A percentile compares a stretch with the other conserved stretches of the same genome.
These are phyloP conservation scores for Alternaria brassicicola DNA, from an alignment of 2,329 filamentous ascomycete genomes.

Conservation along the genomic window DNA sequence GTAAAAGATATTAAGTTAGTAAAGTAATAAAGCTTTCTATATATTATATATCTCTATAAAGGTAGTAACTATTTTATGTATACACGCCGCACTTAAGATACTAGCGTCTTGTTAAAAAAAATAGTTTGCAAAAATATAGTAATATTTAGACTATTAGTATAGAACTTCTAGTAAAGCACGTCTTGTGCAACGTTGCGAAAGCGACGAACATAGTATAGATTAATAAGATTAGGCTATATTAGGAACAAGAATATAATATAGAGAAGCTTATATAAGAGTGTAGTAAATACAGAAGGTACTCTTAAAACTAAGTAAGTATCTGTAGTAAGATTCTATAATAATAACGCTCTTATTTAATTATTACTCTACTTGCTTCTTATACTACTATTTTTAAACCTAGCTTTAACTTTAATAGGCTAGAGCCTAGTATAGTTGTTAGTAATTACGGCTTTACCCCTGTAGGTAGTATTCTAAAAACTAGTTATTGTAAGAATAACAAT, in stretches of 20 bases:
- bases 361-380: background rate
- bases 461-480: too few relatives aligned
- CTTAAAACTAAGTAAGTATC: constrained; percentile 1
- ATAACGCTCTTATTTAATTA: background rate
- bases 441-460: too few relatives aligned
- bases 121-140: background rate
- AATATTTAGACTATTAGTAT: background rate
- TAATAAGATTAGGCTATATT: background rate
- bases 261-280: constrained; percentile 1
- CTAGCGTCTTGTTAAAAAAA: constrained; percentile 1
- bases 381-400: background rate
- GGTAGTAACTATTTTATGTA: background rate
- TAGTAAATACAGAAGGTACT: background rate
- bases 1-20: background rate
- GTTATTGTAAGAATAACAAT: too few relatives aligned
- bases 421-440: too few relatives aligned
- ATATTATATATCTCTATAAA: background rate
- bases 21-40: background rate
- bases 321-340: background rate
- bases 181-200: constrained; percentile 4
- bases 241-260: background rate
- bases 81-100: background rate
- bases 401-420: background rate
- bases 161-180: background rate
- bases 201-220: background rate